Conservation (phyloP, 257 asterid genomes). For the Scutellaria galericulata region DNA sequence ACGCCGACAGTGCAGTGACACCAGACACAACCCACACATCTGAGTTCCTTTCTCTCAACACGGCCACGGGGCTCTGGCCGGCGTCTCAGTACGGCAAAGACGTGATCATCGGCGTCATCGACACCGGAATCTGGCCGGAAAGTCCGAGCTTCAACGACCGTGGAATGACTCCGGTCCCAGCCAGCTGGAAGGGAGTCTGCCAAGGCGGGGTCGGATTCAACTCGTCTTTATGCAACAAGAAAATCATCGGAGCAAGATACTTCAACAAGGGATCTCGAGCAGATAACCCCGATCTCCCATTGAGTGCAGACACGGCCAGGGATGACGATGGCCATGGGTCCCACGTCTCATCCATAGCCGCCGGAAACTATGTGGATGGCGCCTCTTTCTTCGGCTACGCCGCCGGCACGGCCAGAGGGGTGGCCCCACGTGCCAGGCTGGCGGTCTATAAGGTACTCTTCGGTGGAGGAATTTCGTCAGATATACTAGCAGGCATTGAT, state of each 20-base stretch:
- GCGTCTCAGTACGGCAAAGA: conserved; percentile 27
- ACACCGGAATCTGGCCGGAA: conserved; percentile 38
- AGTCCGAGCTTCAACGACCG: conserved; percentile 37
- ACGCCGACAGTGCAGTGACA: neutral
- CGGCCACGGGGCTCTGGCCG: conserved; percentile 26
- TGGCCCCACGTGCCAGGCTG: conserved; percentile 30
- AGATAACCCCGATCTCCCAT: neutral
- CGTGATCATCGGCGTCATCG: conserved; percentile 36
- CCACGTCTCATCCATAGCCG: conserved; percentile 38
- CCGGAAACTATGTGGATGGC: conserved; percentile 25
- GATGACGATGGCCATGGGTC: conserved; percentile 32
- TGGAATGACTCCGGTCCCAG: conserved; percentile 29
- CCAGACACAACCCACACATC: conserved; percentile 31
- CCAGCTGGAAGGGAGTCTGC: conserved; percentile 39
- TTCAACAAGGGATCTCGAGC: conserved; percentile 24
- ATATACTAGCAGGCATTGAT: conserved; percentile 28
- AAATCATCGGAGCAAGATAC: conserved; percentile 35
- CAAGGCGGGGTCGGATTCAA: conserved; percentile 31
- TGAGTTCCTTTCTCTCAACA: conserved; percentile 33
- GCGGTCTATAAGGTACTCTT: conserved; percentile 29
- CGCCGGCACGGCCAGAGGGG: conserved; percentile 33
- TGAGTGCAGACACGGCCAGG: conserved; percentile 14
- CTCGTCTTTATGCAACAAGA: conserved; percentile 39
- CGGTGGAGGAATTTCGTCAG: neutral
- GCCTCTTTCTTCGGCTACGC: conserved; percentile 37